These are phyloP conservation scores for Urtica urens DNA, from an alignment of 306 rosid genomes.

Conservation along the genomic window DNA sequence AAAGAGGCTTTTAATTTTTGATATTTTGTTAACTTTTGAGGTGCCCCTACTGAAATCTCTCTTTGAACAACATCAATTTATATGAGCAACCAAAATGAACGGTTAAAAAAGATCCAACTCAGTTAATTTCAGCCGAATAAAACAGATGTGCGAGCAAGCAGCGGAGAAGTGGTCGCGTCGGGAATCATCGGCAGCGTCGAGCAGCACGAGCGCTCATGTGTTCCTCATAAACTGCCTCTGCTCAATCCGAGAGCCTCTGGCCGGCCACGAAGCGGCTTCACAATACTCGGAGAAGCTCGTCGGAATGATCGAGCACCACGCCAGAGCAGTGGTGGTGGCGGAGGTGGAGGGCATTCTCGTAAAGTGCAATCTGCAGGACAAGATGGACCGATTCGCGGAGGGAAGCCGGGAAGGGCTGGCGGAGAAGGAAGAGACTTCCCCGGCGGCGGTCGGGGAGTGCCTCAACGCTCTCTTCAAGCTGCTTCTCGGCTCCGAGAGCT, in stretches of 20 bases:
- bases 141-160: conserved; percentile 97
- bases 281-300: conserved; percentile 73
- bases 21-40: too few relatives aligned
- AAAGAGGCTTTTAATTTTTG: too few relatives aligned
- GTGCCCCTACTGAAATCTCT: too few relatives aligned
- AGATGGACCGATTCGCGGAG: conserved; percentile 51
- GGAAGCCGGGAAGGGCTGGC: conserved; percentile 39
- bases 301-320: conserved; percentile 56
- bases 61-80: too few relatives aligned
- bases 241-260: conserved; percentile 77
- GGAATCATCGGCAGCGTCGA: too few relatives aligned
- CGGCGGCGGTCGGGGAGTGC: conserved; percentile 57
- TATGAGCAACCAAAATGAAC: too few relatives aligned
- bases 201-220: too few relatives aligned
- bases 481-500: conserved; percentile 77
- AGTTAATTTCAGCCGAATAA: too few relatives aligned
- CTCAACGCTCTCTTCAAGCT: conserved; percentile 76
- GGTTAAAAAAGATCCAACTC: too few relatives aligned
- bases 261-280: conserved; percentile 61
- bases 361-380: conserved; percentile 62
- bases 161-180: conserved; percentile 80
- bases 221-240: conserved; percentile 85
- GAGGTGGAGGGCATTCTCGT: conserved; percentile 67
- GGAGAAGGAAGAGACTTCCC: conserved; percentile 58
- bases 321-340: conserved; percentile 55